Conservation (phyloP, 495 filamentous ascomycete genomes). For the Penicillium alfredii region DNA sequence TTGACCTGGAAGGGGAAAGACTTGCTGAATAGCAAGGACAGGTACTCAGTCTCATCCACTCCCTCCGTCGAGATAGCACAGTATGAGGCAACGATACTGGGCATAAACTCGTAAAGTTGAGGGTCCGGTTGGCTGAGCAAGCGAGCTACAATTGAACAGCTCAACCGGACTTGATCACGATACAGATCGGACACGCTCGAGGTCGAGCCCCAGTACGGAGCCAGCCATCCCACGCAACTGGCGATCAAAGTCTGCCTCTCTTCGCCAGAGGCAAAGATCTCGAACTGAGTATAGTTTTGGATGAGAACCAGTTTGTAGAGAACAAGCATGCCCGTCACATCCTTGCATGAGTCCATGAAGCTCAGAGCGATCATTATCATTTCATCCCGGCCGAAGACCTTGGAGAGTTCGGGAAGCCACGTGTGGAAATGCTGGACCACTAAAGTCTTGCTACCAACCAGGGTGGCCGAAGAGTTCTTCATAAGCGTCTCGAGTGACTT, state of each 20-base stretch:
- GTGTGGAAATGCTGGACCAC: conserved; percentile 95
- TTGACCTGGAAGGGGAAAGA: conserved; percentile 84
- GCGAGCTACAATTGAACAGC: conserved; percentile 82
- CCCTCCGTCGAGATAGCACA: conserved; percentile 61
- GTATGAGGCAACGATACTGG: conserved; percentile 87
- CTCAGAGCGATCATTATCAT: conserved; percentile 86
- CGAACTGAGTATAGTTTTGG: conserved; percentile 75
- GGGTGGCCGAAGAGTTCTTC: conserved; percentile 72
- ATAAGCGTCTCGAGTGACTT: conserved; percentile 83
- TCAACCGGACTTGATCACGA: conserved; percentile 86
- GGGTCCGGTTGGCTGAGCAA: conserved; percentile 74
- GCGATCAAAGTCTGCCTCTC: conserved; percentile 66
- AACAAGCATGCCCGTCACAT: conserved; percentile 88
- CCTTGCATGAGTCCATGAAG: conserved; percentile 86
- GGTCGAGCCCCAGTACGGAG: conserved; percentile 84
- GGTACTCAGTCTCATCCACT: conserved; percentile 56
- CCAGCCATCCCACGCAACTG: conserved; percentile 86
- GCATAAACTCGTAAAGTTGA: conserved; percentile 78
- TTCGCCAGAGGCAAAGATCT: conserved; percentile 70
- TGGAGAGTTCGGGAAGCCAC: conserved; percentile 84
- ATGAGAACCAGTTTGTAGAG: conserved; percentile 90
- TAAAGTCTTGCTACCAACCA: conserved; percentile 90
- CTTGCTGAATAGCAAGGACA: conserved; percentile 85
- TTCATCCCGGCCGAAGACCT: conserved; percentile 71
- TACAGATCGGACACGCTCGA: conserved; percentile 74